Percentiles rank a stretch among this genome's conserved stretches.
These are phyloP conservation scores for Flaveria trinervia DNA, from an alignment of 129 eudicot species.

Conservation along the genomic window DNA sequence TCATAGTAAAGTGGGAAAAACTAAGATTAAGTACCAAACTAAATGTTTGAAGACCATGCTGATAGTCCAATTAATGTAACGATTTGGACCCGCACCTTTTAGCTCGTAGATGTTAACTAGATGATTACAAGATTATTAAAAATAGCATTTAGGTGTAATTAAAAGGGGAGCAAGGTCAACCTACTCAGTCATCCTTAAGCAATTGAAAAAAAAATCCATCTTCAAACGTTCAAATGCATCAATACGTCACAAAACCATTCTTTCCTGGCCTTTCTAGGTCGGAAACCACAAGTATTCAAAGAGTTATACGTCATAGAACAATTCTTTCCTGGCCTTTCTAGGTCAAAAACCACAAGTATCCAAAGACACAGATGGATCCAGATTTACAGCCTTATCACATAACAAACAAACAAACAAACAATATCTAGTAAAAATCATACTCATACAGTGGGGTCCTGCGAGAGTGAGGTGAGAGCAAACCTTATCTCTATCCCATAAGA, in stretches of 20 bases:
- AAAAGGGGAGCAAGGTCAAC: not conserved
- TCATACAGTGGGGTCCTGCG: too few relatives aligned
- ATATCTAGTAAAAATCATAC: too few relatives aligned
- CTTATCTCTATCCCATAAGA: too few relatives aligned
- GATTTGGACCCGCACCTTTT: slow-evolving; percentile 2
- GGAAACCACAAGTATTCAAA: not conserved
- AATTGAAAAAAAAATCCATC: not conserved
- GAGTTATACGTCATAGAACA: too few relatives aligned
- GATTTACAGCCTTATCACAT: too few relatives aligned
- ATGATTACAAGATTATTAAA: not conserved
- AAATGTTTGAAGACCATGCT: not conserved
- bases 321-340: too few relatives aligned
- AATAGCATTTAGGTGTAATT: not conserved
- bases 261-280: not conserved
- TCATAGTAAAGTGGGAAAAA: not conserved
- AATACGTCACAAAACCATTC: not conserved
- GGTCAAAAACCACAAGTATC: too few relatives aligned
- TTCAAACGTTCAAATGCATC: not conserved
- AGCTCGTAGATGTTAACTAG: not conserved
- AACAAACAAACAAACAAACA: too few relatives aligned
- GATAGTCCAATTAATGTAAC: slow-evolving; percentile 6
- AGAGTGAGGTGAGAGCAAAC: too few relatives aligned
- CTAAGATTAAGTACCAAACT: not conserved
- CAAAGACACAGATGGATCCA: too few relatives aligned
- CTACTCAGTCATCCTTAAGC: not conserved